Conservation (phyloP, 495 filamentous ascomycete genomes). For the Pyrenula aspistea region DNA sequence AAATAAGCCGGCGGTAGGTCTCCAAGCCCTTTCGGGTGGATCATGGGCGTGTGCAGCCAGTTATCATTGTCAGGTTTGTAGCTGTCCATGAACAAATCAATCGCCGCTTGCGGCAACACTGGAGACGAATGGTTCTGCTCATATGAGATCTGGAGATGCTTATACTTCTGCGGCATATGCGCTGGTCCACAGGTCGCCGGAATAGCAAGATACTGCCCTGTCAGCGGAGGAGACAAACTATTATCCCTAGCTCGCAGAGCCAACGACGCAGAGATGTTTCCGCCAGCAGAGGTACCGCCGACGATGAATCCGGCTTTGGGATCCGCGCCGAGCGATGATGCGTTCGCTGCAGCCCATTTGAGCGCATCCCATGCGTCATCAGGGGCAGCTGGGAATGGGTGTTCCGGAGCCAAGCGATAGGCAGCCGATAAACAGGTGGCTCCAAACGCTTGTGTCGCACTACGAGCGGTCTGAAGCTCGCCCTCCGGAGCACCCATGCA, state of each 20-base stretch:
- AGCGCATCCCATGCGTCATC: conserved; percentile 10
- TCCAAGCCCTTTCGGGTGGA: neutral
- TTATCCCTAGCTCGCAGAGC: conserved; percentile 28
- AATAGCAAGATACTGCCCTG: conserved; percentile 30
- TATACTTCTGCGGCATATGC: conserved; percentile 17
- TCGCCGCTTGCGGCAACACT: conserved; percentile 4
- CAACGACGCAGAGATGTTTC: conserved; percentile 12
- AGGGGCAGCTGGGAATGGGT: conserved; percentile 6
- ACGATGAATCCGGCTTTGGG: conserved; percentile 7
- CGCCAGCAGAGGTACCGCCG: conserved; percentile 8
- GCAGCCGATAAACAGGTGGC: conserved; percentile 21
- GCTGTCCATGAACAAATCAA: conserved; percentile 1
- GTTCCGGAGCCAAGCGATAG: conserved; percentile 10
- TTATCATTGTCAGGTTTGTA: neutral
- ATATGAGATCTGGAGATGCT: conserved; percentile 17
- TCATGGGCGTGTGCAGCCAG: neutral
- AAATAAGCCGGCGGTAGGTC: conserved; percentile 22
- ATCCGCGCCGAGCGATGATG: conserved; percentile 5
- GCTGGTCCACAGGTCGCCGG: conserved; percentile 12
- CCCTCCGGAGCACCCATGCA: conserved; percentile 21
- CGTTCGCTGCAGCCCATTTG: conserved; percentile 9
- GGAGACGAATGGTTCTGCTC: conserved; percentile 24
- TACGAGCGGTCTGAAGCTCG: conserved; percentile 16
- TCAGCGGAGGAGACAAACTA: conserved; percentile 26
- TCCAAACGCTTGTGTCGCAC: conserved; percentile 16